Percentiles rank a stretch among this genome's conserved stretches.
These are phyloP conservation scores for Bombardia bombarda DNA, from an alignment of 495 filamentous ascomycete species.

Conservation along the genomic window DNA sequence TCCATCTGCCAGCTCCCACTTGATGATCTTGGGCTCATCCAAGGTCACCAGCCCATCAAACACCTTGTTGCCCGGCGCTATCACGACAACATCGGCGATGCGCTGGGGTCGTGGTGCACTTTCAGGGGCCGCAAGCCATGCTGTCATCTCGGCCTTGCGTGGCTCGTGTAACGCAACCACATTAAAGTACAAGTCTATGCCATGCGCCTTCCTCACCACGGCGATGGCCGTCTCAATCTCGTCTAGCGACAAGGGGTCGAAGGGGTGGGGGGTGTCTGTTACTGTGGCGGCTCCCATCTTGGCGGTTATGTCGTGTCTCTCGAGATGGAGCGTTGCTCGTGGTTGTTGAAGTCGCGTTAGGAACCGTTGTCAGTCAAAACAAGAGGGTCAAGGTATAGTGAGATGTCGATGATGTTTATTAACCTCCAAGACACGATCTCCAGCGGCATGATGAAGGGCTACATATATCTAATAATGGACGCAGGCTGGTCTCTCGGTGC, in stretches of 20 bases:
- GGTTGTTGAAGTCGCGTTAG: no score
- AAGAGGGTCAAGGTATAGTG: neutral
- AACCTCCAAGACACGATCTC: neutral
- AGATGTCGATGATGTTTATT: neutral
- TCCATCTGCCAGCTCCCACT: conserved; percentile 71
- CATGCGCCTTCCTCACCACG: conserved; percentile 63
- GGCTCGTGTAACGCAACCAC: conserved; percentile 85
- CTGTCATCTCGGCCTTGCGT: conserved; percentile 77
- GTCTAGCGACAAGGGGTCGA: conserved; percentile 69
- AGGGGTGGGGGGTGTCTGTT: conserved; percentile 57
- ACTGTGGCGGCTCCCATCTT: conserved; percentile 17
- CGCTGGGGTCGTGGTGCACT: conserved; percentile 57
- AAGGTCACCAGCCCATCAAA: conserved; percentile 83
- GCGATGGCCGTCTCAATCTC: conserved; percentile 74
- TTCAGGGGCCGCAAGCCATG: conserved; percentile 63
- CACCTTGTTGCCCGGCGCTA: conserved; percentile 69
- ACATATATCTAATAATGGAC: neutral
- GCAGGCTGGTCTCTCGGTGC: neutral
- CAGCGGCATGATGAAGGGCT: neutral
- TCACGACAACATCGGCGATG: conserved; percentile 79
- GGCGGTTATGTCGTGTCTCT: neutral
- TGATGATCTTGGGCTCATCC: conserved; percentile 56
- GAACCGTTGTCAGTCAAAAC: no score
- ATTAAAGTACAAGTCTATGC: conserved; percentile 66
- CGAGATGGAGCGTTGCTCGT: neutral